Conservation (phyloP, 2,329 filamentous ascomycete species). For the Arthroderma uncinatum region DNA sequence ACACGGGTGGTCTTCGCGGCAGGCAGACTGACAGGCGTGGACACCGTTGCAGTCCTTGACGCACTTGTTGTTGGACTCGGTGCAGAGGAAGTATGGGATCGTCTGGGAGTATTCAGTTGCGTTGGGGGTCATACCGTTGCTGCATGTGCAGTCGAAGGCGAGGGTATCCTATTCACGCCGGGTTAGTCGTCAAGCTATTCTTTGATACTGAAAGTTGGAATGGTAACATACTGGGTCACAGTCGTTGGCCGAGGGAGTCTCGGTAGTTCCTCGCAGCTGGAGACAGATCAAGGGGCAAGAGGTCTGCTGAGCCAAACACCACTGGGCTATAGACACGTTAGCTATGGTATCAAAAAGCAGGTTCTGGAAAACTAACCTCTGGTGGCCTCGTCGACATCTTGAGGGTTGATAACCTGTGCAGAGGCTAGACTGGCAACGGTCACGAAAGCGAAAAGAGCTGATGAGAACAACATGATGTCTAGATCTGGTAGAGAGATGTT, state of each 20-base stretch:
- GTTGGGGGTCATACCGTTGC: constrained; percentile 44
- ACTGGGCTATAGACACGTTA: constrained; percentile 24
- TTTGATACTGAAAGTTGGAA: not conserved
- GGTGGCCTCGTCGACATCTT: constrained; percentile 25
- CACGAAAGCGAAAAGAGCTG: constrained; percentile 10
- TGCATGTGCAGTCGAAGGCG: constrained; percentile 47
- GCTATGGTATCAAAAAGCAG: not conserved
- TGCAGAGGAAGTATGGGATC: constrained; percentile 52
- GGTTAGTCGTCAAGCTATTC: constrained; percentile 3
- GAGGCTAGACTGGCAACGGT: constrained; percentile 23
- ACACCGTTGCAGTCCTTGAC: constrained; percentile 40
- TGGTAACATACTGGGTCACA: constrained; percentile 29
- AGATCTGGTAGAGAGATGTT: constrained; percentile 1
- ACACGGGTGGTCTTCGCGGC: constrained; percentile 47
- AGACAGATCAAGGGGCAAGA: constrained; percentile 38
- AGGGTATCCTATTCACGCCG: constrained; percentile 34
- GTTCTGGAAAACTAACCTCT: constrained; percentile 23
- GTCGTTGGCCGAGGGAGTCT: constrained; percentile 27
- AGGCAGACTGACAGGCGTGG: constrained; percentile 41
- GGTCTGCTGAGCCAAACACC: constrained; percentile 34
- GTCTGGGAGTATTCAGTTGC: constrained; percentile 52
- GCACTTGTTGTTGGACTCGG: constrained; percentile 46
- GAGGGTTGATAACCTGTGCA: constrained; percentile 31
- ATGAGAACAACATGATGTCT: not conserved
- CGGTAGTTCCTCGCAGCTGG: constrained; percentile 29